Conservation (phyloP, 257 asterid species). For the Penstemon davidsonii region DNA sequence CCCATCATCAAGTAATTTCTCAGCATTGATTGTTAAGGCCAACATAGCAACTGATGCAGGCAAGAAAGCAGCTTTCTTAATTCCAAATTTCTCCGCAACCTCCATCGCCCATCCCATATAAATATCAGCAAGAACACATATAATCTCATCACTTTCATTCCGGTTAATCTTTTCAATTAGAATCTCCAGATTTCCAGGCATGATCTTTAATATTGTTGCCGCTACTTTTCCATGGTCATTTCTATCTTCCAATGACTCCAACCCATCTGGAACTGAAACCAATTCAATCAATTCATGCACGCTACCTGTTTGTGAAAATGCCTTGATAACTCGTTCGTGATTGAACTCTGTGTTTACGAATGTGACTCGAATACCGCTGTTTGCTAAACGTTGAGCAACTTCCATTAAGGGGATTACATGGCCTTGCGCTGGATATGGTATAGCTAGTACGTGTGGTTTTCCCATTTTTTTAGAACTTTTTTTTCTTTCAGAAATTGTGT, state of each 20-base stretch:
- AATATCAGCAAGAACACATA: slow-evolving; percentile 25
- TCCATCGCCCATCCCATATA: slow-evolving; percentile 11
- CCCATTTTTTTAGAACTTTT: slow-evolving; percentile 15
- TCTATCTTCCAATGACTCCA: slow-evolving; percentile 37
- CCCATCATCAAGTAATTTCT: slow-evolving; percentile 9
- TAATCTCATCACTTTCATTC: slow-evolving; percentile 27
- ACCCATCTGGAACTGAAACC: slow-evolving; percentile 42
- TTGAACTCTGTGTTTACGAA: slow-evolving; percentile 25
- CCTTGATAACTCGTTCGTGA: slow-evolving; percentile 24
- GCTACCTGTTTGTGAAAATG: slow-evolving; percentile 14
- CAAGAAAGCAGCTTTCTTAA: slow-evolving; percentile 9
- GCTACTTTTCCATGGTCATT: slow-evolving; percentile 26
- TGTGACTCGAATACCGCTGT: slow-evolving; percentile 32
- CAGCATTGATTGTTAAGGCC: background rate
- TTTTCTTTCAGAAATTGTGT: background rate
- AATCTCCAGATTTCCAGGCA: slow-evolving; percentile 33
- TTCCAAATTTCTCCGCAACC: slow-evolving; percentile 5
- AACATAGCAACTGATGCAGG: slow-evolving; percentile 11
- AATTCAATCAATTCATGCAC: slow-evolving; percentile 18
- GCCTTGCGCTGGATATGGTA: slow-evolving; percentile 52
- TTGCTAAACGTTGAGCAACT: slow-evolving; percentile 29
- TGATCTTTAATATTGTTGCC: slow-evolving; percentile 17
- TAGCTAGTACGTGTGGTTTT: slow-evolving; percentile 34
- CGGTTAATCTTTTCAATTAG: slow-evolving; percentile 32
- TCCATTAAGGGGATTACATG: slow-evolving; percentile 48